Evolutionary conservation across 345 rosid genomes (phyloP).

Genomic region (Tarenaya hassleriana): DNA sequence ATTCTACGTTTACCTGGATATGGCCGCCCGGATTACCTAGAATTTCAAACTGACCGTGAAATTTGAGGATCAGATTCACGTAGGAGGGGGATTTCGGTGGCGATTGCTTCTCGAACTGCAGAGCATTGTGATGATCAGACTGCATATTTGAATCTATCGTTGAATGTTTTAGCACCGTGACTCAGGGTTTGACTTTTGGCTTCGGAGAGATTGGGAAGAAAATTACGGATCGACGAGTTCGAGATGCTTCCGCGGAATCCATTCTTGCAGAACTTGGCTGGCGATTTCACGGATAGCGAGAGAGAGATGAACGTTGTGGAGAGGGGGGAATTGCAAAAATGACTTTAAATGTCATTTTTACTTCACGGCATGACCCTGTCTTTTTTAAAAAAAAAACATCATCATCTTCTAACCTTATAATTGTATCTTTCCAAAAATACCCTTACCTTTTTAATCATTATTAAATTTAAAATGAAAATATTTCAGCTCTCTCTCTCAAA

Average conservation of each 20-base stretch:
- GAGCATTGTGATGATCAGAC: conserved; percentile 8
- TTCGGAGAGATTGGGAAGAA: conserved; percentile 61
- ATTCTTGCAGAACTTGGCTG: conserved; percentile 24
- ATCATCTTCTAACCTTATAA: too few species aligned
- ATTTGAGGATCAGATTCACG: conserved; percentile 8
- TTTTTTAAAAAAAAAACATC: too few species aligned
- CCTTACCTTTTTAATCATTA: too few species aligned
- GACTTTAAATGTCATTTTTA: too few species aligned
- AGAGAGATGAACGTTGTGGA: conserved; percentile 20
- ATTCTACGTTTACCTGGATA: conserved; percentile 9
- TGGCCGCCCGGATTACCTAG: not conserved
- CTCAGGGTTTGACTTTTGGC: conserved; percentile 34
- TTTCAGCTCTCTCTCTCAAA: too few species aligned
- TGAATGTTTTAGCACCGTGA: conserved; percentile 15
- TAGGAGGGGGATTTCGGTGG: conserved; percentile 18
- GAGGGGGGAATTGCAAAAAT: too few species aligned
- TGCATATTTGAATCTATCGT: conserved; percentile 55
- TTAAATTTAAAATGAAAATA: too few species aligned
- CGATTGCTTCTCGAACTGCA: too few species aligned
- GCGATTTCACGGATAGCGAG: conserved; percentile 18
- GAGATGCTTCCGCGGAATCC: conserved; percentile 47
- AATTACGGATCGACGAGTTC: conserved; percentile 51
- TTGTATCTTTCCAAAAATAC: too few species aligned
- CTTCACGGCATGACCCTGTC: too few species aligned
- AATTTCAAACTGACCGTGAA: not conserved